Conservation (phyloP, 2,329 filamentous ascomycete species). For the Penicillium glabrum region DNA sequence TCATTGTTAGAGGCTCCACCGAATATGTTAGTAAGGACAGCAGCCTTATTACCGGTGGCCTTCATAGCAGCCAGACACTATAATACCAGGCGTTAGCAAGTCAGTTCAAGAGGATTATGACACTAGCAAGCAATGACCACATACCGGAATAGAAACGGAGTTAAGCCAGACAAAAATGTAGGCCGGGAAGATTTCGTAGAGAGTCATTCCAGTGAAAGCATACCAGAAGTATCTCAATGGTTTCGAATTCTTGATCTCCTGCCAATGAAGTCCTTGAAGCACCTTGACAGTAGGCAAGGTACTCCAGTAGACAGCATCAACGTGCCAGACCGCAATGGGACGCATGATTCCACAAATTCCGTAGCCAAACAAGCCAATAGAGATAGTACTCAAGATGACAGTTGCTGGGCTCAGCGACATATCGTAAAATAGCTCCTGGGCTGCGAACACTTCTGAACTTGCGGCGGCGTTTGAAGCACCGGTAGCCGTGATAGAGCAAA, state of each 20-base stretch:
- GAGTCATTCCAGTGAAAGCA: conserved; percentile 49
- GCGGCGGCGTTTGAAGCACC: conserved; percentile 53
- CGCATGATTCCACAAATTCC: conserved; percentile 55
- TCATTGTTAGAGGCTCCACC: conserved; percentile 55
- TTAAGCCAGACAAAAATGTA: conserved; percentile 59
- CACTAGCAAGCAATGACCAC: background rate
- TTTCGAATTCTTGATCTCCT: conserved; percentile 51
- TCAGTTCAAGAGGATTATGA: background rate
- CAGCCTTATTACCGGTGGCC: conserved; percentile 48
- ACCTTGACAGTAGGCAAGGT: conserved; percentile 55
- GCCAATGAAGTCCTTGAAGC: conserved; percentile 57
- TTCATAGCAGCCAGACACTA: conserved; percentile 54
- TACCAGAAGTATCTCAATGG: conserved; percentile 56
- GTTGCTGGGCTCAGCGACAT: conserved; percentile 48
- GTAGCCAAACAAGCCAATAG: conserved; percentile 58
- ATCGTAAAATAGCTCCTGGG: conserved; percentile 55
- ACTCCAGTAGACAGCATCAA: conserved; percentile 58
- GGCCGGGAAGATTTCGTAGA: conserved; percentile 56
- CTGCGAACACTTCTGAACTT: conserved; percentile 46
- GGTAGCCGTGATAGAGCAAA: conserved; percentile 56
- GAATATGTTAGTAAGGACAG: conserved; percentile 50
- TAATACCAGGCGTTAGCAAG: background rate
- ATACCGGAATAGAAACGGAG: conserved; percentile 51
- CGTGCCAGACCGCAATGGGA: conserved; percentile 56
- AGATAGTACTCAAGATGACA: conserved; percentile 52